Evolutionary conservation across 108 stramenopile genomes (phyloP), one percentile per base, ranked within the genome.

Genomic region (Epithemia pelagica): DNA sequence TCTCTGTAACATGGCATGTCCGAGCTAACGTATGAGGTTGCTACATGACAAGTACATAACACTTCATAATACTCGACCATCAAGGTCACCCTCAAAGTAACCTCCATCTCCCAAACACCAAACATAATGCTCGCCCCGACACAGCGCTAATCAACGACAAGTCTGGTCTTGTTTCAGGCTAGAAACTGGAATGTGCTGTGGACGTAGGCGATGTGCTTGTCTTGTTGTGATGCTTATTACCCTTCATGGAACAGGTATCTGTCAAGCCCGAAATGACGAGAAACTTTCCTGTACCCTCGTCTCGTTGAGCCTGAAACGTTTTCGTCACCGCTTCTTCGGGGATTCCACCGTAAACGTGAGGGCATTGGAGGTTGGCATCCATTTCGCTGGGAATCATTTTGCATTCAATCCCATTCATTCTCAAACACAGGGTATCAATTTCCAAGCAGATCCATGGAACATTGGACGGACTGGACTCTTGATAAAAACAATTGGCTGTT

Each of bases 401-500:
- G 23, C 25, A 26, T 58, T 58, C 57, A 27, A 58, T 58, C 25
- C 57, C 26, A 27, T 58, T 58, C 25, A 58, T 27, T 7, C 26
- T 7, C 57, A 58, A 21, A 8, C 57, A 23, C 3, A 58, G 7
- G 26, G 26, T 27, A 58, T 58, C 57, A 21, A 58, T 7, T 27
- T 58, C 57, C 26, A 58, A 26, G 21, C 57, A 58, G 7, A 58
- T 3, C 57, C 57, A 58, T 20, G 23, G 25, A 5, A 58, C 25
- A 8, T 58, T 3, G 15, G 57, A 8, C 7, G 57, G 26, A 58
- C 57, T 58, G 37, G 37, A 46, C 37, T 5, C 37, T 27, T 58
- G 23, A 20, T 58, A 58, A 27, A 58, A 58, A 21, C 57, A 58
- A 58, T 58, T 58, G 23, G 57, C 57, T 20, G 26, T 23, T 58